These are phyloP conservation scores for Globisporangium iwayamae DNA, from an alignment of 352 stramenopile genomes.

Conservation along the genomic window DNA sequence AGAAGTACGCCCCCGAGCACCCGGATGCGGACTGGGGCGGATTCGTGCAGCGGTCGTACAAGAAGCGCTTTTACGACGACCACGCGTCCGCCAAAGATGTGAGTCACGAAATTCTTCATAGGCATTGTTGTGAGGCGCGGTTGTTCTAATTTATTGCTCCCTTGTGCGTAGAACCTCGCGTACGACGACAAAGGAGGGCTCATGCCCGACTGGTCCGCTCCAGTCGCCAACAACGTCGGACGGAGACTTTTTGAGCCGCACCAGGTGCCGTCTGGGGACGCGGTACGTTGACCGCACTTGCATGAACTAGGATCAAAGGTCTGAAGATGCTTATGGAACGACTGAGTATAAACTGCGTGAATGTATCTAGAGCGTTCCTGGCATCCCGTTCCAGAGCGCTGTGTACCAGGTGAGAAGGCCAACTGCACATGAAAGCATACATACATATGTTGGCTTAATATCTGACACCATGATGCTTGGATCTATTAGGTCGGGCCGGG, in stretches of 20 bases:
- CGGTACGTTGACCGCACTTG: slow-evolving; percentile 8
- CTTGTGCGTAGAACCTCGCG: slow-evolving; percentile 33
- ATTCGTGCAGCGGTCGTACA: slow-evolving; percentile 57
- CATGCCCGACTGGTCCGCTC: slow-evolving; percentile 32
- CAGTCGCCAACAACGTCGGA: slow-evolving; percentile 21
- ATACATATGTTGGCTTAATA: not conserved
- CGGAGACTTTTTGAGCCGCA: slow-evolving; percentile 63
- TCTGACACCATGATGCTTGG: not conserved
- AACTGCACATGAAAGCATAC: not conserved
- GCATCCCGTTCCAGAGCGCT: slow-evolving; percentile 58
- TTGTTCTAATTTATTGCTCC: not conserved
- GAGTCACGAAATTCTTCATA: not conserved
- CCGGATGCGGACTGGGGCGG: slow-evolving; percentile 74
- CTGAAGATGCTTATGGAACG: not conserved
- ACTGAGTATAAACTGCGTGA: not conserved
- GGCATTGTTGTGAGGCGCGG: no score
- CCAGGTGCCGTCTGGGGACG: slow-evolving; percentile 28
- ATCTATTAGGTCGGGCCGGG: slow-evolving; percentile 45
- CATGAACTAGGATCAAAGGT: not conserved
- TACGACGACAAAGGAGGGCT: slow-evolving; percentile 57
- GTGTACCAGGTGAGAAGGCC: slow-evolving; percentile 48
- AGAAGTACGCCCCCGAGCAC: slow-evolving; percentile 75
- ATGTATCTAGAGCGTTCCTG: slow-evolving; percentile 29
- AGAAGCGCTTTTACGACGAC: slow-evolving; percentile 56
- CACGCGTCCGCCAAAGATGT: slow-evolving; percentile 41